phyloP scores from a whole-genome alignment of 1,284 basidiomycete species.

The Ustilago crameri region DNA sequence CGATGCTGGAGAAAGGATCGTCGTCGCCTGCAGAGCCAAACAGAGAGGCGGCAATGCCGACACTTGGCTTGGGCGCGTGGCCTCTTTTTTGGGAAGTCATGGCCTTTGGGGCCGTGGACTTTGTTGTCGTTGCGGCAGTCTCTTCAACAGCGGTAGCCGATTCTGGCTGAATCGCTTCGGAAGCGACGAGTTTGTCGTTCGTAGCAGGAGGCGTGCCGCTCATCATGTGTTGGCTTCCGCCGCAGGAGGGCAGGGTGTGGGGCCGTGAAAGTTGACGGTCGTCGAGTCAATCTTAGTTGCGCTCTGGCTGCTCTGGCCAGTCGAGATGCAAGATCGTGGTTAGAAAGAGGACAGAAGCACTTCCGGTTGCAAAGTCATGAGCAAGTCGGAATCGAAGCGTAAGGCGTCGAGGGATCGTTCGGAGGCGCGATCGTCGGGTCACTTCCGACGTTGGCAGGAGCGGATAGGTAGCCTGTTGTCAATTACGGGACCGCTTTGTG shows the following conservation, averaged over 20 bases:
- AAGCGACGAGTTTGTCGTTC: conserved; percentile 6
- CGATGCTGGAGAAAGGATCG: conserved; percentile 54
- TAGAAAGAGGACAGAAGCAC: too few species aligned
- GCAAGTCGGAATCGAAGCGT: neutral
- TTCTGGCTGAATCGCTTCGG: neutral
- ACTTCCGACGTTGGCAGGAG: too few species aligned
- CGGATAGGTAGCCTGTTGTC: too few species aligned
- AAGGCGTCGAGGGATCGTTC: neutral
- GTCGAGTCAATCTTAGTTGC: neutral
- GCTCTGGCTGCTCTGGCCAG: neutral
- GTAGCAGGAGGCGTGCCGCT: conserved; percentile 17
- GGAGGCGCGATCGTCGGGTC: neutral
- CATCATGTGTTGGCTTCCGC: conserved; percentile 10
- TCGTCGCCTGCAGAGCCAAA: conserved; percentile 57
- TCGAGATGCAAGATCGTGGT: too few species aligned
- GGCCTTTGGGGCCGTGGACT: conserved; percentile 5
- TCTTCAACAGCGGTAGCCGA: conserved; percentile 8
- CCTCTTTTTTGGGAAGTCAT: conserved; percentile 21
- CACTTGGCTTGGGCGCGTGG: conserved; percentile 52
- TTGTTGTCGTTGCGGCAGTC: neutral
- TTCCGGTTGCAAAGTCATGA: conserved; percentile 2
- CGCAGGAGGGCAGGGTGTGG: neutral
- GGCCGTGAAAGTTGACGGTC: neutral
- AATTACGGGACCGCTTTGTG: too few species aligned
- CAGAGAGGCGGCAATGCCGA: conserved; percentile 59